Percentiles rank a stretch among this genome's conserved stretches.
phyloP scores from a whole-genome alignment of 805 yeast genomes.

The Starmerella ratchasimensis region DNA sequence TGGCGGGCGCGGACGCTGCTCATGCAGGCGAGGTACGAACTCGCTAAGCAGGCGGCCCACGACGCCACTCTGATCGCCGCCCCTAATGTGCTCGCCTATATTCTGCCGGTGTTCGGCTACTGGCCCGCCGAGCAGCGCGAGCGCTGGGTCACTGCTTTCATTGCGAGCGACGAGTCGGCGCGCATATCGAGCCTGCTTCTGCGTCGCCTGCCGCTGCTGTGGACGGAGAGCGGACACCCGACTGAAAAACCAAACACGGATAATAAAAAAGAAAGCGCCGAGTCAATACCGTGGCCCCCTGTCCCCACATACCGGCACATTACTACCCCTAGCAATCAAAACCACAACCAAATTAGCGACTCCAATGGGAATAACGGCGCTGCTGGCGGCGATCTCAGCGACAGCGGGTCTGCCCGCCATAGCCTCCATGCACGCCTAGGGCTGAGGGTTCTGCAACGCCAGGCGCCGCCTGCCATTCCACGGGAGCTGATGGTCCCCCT shows the following conservation, averaged over 20 bases:
- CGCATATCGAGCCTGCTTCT: constrained; percentile 1
- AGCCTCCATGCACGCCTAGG: constrained; percentile 1
- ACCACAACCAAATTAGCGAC: too few species aligned
- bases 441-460: constrained; percentile 7
- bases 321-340: too few species aligned
- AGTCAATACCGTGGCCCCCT: too few species aligned
- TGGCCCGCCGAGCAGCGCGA: neutral
- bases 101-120: neutral
- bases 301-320: too few species aligned
- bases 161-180: neutral
- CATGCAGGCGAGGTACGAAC: neutral
- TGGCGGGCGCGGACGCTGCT: constrained; percentile 27
- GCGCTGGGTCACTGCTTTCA: neutral
- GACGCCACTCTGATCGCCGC: neutral
- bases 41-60: neutral
- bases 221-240: neutral
- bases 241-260: neutral
- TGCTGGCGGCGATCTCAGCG: too few species aligned
- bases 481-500: neutral
- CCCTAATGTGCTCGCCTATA: neutral
- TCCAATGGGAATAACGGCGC: too few species aligned
- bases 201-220: constrained; percentile 4
- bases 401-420: too few species aligned
- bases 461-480: constrained; percentile 7
- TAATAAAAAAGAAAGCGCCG: too few species aligned